A percentile compares a stretch with the other conserved stretches of the same genome.
These are phyloP conservation scores for Pythium chondricola DNA, from an alignment of 352 stramenopile genomes.

Conservation along the genomic window DNA sequence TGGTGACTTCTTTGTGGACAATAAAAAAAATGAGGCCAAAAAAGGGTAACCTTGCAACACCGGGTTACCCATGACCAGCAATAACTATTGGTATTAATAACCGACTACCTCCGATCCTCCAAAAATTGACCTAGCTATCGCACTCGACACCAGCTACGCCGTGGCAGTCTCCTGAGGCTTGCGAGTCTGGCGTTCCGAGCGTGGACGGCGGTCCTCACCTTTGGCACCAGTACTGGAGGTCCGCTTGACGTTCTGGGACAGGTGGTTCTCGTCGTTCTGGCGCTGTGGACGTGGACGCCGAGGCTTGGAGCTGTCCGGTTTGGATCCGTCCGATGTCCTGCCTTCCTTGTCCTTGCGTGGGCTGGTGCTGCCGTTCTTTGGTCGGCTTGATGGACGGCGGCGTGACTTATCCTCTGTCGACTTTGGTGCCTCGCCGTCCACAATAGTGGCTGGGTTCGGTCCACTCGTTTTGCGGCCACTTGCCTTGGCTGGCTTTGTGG, in stretches of 20 bases:
- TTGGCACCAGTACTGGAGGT: neutral
- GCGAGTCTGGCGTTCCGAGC: conserved; percentile 9
- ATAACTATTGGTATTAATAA: too few species aligned
- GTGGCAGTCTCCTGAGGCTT: conserved; percentile 5
- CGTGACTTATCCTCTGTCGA: too few species aligned
- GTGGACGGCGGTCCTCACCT: conserved; percentile 7
- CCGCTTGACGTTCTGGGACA: conserved; percentile 3
- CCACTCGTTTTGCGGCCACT: conserved; percentile 11
- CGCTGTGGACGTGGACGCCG: conserved; percentile 16
- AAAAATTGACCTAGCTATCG: too few species aligned
- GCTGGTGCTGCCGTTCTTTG: conserved; percentile 15
- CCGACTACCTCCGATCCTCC: too few species aligned
- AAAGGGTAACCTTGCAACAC: too few species aligned
- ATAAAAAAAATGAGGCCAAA: too few species aligned
- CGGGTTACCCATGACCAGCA: too few species aligned
- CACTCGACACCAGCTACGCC: neutral
- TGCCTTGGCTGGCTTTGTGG: neutral
- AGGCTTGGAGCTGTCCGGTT: conserved; percentile 1
- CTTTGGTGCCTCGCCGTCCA: conserved; percentile 7
- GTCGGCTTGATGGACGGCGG: conserved; percentile 12
- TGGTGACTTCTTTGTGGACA: too few species aligned
- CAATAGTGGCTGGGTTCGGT: neutral
- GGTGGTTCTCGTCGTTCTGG: conserved; percentile 13
- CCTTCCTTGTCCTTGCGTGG: neutral
- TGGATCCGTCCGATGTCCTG: conserved; percentile 2